Percentiles rank a stretch among this genome's conserved stretches.
phyloP scores from a whole-genome alignment of 495 filamentous ascomycete genomes.

The Penicillium roqueforti region DNA sequence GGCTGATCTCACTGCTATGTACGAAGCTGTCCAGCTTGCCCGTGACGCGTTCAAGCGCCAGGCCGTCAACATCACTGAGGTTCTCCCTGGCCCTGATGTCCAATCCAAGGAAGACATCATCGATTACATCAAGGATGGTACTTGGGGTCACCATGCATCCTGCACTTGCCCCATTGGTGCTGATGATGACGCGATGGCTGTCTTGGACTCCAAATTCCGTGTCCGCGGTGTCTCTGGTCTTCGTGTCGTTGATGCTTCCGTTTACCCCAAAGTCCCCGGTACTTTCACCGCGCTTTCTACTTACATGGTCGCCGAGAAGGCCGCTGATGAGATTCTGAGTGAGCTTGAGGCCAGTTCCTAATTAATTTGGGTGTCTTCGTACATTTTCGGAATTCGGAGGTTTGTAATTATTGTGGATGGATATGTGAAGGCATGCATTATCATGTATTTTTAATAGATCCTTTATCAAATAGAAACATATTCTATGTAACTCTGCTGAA shows the following conservation, averaged over 20 bases:
- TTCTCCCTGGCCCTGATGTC: conserved; percentile 42
- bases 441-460: not conserved
- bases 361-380: not conserved
- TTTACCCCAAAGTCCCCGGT: conserved; percentile 55
- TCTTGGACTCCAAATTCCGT: conserved; percentile 54
- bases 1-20: conserved; percentile 44
- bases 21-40: conserved; percentile 42
- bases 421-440: not conserved
- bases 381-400: not conserved
- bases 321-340: conserved; percentile 39
- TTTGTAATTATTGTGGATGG: not conserved
- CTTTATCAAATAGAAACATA: too few species aligned
- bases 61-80: conserved; percentile 33
- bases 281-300: conserved; percentile 55
- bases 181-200: conserved; percentile 53
- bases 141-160: conserved; percentile 59
- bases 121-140: conserved; percentile 46
- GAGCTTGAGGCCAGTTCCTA: not conserved
- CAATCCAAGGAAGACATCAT: conserved; percentile 38
- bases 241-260: conserved; percentile 59
- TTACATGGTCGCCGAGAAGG: conserved; percentile 61
- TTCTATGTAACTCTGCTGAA: too few species aligned
- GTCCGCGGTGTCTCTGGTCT: conserved; percentile 51
- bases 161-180: conserved; percentile 55
- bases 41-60: conserved; percentile 37